Evolutionary conservation across 768 basidiomycete species (phyloP).

Genomic region (Lactarius sanguifluus): DNA sequence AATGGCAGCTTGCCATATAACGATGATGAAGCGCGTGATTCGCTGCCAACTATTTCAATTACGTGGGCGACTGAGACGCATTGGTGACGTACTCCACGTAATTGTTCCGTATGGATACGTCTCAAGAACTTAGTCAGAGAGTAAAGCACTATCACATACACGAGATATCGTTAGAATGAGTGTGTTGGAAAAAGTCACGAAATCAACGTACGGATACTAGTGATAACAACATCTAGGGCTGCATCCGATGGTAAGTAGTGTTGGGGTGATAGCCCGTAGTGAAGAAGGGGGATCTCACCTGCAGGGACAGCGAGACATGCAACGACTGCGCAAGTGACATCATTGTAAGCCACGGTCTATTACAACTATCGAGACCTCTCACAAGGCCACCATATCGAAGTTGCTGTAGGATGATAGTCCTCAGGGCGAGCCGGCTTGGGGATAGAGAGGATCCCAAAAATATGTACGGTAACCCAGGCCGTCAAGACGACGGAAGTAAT

Average conservation of each 20-base stretch:
- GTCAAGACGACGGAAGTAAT: background rate
- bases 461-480: constrained; percentile 7
- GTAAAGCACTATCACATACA: constrained; percentile 4
- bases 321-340: constrained; percentile 3
- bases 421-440: background rate
- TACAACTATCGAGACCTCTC: constrained; percentile 3
- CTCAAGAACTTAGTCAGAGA: constrained; percentile 6
- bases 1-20: constrained; percentile 21
- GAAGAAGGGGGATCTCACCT: constrained; percentile 8
- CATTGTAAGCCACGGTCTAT: background rate
- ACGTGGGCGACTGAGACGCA: background rate
- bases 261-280: background rate
- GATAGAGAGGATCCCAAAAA: background rate
- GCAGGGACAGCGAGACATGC: constrained; percentile 17
- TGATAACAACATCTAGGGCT: constrained; percentile 16
- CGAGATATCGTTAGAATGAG: background rate
- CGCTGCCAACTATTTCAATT: constrained; percentile 4
- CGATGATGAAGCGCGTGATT: constrained; percentile 14
- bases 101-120: constrained; percentile 19
- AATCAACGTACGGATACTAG: constrained; percentile 11
- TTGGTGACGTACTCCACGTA: constrained; percentile 16
- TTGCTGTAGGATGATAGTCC: background rate
- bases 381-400: constrained; percentile 7
- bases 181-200: background rate
- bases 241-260: background rate